phyloP scores from a whole-genome alignment of 495 filamentous ascomycete species.

The Neurospora hispaniola region DNA sequence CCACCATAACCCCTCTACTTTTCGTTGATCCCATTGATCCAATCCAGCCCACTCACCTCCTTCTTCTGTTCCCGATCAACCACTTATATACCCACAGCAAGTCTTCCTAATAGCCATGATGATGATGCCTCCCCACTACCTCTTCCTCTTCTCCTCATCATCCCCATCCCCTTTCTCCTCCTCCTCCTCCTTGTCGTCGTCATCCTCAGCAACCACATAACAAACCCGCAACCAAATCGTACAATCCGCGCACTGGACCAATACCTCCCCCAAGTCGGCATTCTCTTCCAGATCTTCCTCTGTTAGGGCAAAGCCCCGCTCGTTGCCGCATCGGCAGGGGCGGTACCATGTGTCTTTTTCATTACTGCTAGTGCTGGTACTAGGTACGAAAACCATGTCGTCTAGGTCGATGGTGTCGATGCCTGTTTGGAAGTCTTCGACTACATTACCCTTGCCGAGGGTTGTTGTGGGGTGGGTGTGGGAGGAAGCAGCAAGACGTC shows the following conservation, averaged over 20 bases:
- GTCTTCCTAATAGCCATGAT: neutral
- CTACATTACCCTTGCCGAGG: too few species aligned
- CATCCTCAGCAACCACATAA: conserved; percentile 53
- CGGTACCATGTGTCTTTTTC: conserved; percentile 47
- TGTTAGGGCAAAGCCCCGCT: conserved; percentile 54
- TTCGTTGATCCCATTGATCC: neutral
- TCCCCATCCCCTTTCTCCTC: neutral
- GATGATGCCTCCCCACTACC: neutral
- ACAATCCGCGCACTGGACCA: conserved; percentile 69
- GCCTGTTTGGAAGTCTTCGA: conserved; percentile 48
- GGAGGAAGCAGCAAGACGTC: conserved; percentile 22
- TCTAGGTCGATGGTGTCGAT: conserved; percentile 78
- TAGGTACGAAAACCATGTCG: conserved; percentile 47
- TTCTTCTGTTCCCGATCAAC: neutral
- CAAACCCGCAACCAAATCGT: conserved; percentile 71
- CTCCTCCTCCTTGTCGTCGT: conserved; percentile 8
- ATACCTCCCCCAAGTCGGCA: conserved; percentile 53
- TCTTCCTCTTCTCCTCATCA: neutral
- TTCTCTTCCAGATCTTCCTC: conserved; percentile 63
- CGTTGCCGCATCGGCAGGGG: conserved; percentile 72
- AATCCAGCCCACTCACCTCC: neutral
- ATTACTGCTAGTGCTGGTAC: neutral
- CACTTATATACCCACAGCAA: neutral
- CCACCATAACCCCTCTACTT: neutral
- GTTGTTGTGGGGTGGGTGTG: too few species aligned